Base-by-base conservation (phyloP, 169 alveolate species). In the Nephromyces sp. region DNA sequence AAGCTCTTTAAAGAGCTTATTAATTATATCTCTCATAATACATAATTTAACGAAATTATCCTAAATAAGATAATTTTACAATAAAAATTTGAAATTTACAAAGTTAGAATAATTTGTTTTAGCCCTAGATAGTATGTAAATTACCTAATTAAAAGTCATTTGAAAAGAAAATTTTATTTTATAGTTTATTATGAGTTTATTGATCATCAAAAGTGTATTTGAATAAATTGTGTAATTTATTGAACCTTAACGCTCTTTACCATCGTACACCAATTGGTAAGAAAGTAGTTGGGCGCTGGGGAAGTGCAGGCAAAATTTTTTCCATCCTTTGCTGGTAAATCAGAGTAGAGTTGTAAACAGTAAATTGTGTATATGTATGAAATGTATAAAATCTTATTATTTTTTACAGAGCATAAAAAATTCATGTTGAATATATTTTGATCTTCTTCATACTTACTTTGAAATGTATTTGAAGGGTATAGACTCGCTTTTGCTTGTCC, bases 401-500 rank as follows among this genome's bases (percentile, higher is more conserved):
- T 57, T n/a, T 3, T 4, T 3, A 57, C 22, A 57, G 6, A 57
- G 22, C 67, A 8, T 24, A 64, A 0, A 21, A 0, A 4, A 64
- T 21, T 21, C 29, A 22, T 0, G 62, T 24, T 32, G 1, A 4
- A 6, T 15, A 21, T 6, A 2, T 2, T n/a, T 0, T 8, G 6
- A 1, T 22, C 25, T 32, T 3, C 32, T 4, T 61, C 3, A 6
- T 5, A 0, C 51, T 33, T 51, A 72, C 80, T 31, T 68, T 57
- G 75, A 89, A 86, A 52, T 84, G 79, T 5, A 89, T 43, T 53
- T 86, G 88, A 52, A 92, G 74, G 6, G 89, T 85, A 81, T 87
- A 92, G 52, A 83, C 83, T 79, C 86, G 89, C 78, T 87, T 86
- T 35, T 87, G 92, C 30, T 86, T 84, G 79, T 90, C 94, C 95